A percentile compares a stretch with the other conserved stretches of the same genome.
These are phyloP conservation scores for Ophiostoma himal-ulmi DNA, from an alignment of 2,329 filamentous ascomycete genomes.

Conservation along the genomic window DNA sequence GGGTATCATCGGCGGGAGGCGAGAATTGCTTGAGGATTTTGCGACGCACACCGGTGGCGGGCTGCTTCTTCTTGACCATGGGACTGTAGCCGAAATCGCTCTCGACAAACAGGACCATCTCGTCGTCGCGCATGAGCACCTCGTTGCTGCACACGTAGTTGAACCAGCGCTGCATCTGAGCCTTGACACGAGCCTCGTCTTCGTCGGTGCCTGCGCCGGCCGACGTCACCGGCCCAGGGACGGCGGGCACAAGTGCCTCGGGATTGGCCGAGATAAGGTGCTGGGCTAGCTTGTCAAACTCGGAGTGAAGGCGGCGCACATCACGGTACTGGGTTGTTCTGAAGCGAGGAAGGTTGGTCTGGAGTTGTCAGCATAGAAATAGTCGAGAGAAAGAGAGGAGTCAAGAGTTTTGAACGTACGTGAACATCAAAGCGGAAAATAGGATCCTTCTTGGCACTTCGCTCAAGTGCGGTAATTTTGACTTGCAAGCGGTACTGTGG, in stretches of 20 bases:
- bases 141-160: slow-evolving; percentile 91
- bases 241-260: slow-evolving; percentile 86
- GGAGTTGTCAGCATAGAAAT: neutral
- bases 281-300: slow-evolving; percentile 93
- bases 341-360: slow-evolving; percentile 99
- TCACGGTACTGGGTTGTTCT: slow-evolving; percentile 97
- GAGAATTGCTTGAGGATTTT: slow-evolving; percentile 98
- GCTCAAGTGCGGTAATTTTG: slow-evolving; percentile 89
- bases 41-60: slow-evolving; percentile 86
- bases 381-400: too few relatives aligned
- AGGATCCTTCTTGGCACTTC: slow-evolving; percentile 91
- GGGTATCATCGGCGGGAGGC: slow-evolving; percentile 92
- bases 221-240: slow-evolving; percentile 89
- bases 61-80: slow-evolving; percentile 91
- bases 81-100: slow-evolving; percentile 98
- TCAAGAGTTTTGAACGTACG: slow-evolving; percentile 48
- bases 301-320: slow-evolving; percentile 87
- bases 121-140: slow-evolving; percentile 87
- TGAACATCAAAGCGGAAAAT: slow-evolving; percentile 94
- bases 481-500: slow-evolving; percentile 81
- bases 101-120: slow-evolving; percentile 98
- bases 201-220: slow-evolving; percentile 95
- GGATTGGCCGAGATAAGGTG: slow-evolving; percentile 97
- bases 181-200: slow-evolving; percentile 84
- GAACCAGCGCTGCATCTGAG: slow-evolving; percentile 86